Evolutionary conservation across 2,329 filamentous ascomycete species (phyloP), one percentile per base, ranked within the genome.

Genomic region (Chrysoporthe austroafricana): DNA sequence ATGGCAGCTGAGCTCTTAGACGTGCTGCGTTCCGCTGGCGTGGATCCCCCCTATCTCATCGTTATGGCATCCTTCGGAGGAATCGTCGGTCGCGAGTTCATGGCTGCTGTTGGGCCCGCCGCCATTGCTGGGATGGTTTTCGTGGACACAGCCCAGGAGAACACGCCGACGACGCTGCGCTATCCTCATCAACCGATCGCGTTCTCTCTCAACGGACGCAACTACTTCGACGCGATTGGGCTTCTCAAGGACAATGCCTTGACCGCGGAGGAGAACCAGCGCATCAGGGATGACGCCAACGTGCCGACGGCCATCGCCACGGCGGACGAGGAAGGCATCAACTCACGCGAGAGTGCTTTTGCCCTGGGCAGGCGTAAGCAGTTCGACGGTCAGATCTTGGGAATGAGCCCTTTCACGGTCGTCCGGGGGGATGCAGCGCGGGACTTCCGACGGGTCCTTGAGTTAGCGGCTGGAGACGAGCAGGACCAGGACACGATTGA

Each of bases 71-170:
- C 54, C 2, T 65, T 59, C 34, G 56, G 26, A 16, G 26, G 56
- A 2, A 58, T 58, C 32, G n/a, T 58, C 11, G 56, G 26, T 6
- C 56, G 32, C 14, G 56, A 58, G 32, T 42, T 39, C 8, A 2
- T 39, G 32, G 56, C 32, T 11, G 56, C 34, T 1, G 63, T 43
- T 0, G 63, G 63, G 18, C n/a, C 42, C 16, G 63, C 34, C 2
- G 54, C 63, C 4, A 34, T 60, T 2, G 44, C 39, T 2, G 63
- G 63, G 5, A 60, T 59, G 63, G 43, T 65, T 9, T 13, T 65
- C 3, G 54, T 65, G 3, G 63, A 59, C 36, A 48, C 63, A 8
- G 58, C 46, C 42, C 63, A 65, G 32, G 54, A 65, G n/a, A 59
- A 59, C 18, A 50, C 63, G 3, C 26, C 57, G 1, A 48, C 42